These are phyloP conservation scores for Petunia hybrid DNA, from an alignment of 305 asterid genomes.

Conservation along the genomic window DNA sequence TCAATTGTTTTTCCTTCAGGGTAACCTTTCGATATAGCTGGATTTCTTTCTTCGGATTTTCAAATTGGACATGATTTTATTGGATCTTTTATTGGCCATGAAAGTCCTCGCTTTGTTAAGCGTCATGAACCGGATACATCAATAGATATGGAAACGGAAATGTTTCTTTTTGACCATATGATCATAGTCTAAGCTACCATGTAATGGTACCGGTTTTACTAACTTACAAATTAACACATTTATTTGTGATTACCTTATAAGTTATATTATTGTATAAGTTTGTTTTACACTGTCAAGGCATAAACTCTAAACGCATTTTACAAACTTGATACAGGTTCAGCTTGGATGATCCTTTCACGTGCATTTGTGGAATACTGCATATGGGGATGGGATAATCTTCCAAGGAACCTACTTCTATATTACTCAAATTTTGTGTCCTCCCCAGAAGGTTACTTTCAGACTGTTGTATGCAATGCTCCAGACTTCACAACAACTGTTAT, in stretches of 20 bases:
- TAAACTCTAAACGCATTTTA: not conserved
- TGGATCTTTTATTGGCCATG: no score
- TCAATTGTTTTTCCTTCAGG: no score
- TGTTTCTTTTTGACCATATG: not conserved
- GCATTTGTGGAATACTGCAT: slow-evolving; percentile 43
- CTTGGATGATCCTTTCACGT: slow-evolving; percentile 46
- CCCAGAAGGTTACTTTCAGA: slow-evolving; percentile 47
- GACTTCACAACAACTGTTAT: slow-evolving; percentile 39
- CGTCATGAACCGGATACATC: no score
- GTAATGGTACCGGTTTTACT: no score
- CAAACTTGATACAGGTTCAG: slow-evolving; percentile 38
- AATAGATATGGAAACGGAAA: not conserved
- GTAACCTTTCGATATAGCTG: no score
- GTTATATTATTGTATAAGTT: no score
- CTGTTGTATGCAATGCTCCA: slow-evolving; percentile 43
- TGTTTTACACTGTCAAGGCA: not conserved
- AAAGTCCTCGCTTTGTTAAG: no score
- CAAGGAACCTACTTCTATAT: slow-evolving; percentile 41
- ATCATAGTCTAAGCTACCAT: not conserved
- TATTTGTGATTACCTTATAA: no score
- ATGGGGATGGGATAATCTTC: slow-evolving; percentile 49
- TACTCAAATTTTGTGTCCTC: slow-evolving; percentile 45
- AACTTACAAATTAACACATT: no score
- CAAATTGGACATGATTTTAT: no score
- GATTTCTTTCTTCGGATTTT: no score